A percentile compares a stretch with the other conserved stretches of the same genome.
Conservation (phyloP, 164 flowering plant species). For the Magnolia officinalis region DNA sequence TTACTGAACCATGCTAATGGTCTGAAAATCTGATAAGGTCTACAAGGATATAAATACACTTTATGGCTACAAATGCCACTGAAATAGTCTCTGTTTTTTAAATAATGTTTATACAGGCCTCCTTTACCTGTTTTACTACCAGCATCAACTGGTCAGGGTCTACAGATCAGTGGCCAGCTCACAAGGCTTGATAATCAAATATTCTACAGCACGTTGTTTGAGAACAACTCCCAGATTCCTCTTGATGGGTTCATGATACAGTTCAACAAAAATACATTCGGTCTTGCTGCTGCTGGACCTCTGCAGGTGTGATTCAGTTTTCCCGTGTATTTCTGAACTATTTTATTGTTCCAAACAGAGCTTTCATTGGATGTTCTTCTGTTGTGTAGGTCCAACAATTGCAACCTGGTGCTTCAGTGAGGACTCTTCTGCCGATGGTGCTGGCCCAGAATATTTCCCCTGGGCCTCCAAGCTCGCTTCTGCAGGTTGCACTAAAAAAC, state of each 20-base stretch:
- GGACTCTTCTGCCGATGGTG: conserved; percentile 86
- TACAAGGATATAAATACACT: too few species aligned
- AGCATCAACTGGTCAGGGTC: conserved; percentile 81
- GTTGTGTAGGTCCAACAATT: conserved; percentile 63
- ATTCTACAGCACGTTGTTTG: conserved; percentile 80
- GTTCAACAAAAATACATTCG: conserved; percentile 95
- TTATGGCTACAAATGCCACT: too few species aligned
- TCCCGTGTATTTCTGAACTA: too few species aligned
- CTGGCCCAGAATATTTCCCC: conserved; percentile 73
- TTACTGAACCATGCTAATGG: too few species aligned
- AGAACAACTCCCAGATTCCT: conserved; percentile 69
- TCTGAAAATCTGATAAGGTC: too few species aligned
- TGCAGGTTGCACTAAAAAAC: conserved; percentile 95
- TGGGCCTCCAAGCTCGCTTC: conserved; percentile 78
- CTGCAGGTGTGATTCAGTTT: conserved; percentile 53
- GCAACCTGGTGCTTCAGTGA: conserved; percentile 79
- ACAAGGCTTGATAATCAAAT: conserved; percentile 75
- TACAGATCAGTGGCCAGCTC: conserved; percentile 87
- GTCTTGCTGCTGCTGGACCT: conserved; percentile 87
- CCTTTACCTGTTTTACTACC: conserved; percentile 80
- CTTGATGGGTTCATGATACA: conserved; percentile 99
- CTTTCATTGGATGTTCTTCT: neutral
- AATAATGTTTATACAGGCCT: conserved; percentile 49
- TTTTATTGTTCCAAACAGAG: too few species aligned
- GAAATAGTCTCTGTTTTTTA: too few species aligned